Percentiles rank a stretch among this genome's conserved stretches.
These are phyloP conservation scores for Nicotiana paniculata DNA, from an alignment of 257 asterid species.

Conservation along the genomic window DNA sequence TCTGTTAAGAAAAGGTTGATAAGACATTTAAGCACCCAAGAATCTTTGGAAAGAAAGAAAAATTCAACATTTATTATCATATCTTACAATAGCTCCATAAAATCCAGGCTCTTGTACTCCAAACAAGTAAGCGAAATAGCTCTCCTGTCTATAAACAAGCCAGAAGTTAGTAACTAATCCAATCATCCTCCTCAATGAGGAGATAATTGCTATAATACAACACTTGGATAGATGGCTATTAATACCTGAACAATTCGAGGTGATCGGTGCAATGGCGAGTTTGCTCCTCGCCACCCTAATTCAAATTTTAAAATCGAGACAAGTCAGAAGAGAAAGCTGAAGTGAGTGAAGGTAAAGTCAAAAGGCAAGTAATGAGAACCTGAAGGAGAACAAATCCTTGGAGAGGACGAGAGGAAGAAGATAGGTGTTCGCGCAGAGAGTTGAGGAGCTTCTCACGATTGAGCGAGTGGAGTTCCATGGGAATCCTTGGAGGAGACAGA, in stretches of 20 bases:
- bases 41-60: constrained; percentile 5
- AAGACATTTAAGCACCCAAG: background rate
- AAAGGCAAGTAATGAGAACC: constrained; percentile 24
- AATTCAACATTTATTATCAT: background rate
- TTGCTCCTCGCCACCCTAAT: constrained; percentile 85
- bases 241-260: constrained; percentile 68
- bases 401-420: constrained; percentile 44
- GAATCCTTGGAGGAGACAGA: constrained; percentile 64
- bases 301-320: background rate
- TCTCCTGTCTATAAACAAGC: constrained; percentile 69
- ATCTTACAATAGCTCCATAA: constrained; percentile 92
- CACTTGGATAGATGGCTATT: background rate
- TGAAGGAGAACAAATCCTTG: constrained; percentile 64
- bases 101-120: constrained; percentile 97
- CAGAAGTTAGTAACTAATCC: constrained; percentile 14
- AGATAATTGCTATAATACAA: background rate
- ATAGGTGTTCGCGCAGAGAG: constrained; percentile 56
- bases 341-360: background rate
- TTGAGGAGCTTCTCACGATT: constrained; percentile 65
- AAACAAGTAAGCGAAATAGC: constrained; percentile 93
- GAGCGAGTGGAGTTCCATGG: constrained; percentile 48
- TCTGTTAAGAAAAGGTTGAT: too few relatives aligned
- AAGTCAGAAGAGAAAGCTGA: background rate
- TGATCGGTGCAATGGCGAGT: constrained; percentile 87
- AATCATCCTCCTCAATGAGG: background rate